Percentiles rank a stretch among this genome's conserved stretches.
Conservation (phyloP, 192 early-diverging fungal genomes). For the Entomortierella parvispora region DNA sequence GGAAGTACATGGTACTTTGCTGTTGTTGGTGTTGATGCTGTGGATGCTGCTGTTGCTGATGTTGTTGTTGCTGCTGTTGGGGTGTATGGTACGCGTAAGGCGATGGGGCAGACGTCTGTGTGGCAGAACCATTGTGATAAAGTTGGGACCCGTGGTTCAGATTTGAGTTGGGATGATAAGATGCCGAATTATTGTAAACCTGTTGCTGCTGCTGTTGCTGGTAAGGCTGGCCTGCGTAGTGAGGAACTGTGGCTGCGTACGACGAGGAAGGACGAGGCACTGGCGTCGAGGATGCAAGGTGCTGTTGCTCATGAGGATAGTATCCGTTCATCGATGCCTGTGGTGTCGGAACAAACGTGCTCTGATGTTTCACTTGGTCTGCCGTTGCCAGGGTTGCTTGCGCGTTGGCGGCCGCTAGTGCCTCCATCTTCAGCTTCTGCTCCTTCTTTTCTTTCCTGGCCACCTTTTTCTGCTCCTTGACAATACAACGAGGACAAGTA, state of each 20-base stretch:
- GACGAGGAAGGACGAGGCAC: no score
- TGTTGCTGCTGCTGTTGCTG: background rate
- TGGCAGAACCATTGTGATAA: slow-evolving; percentile 21
- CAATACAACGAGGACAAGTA: slow-evolving; percentile 58
- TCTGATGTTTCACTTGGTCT: no score
- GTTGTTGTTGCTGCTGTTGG: background rate
- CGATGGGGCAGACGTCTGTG: background rate
- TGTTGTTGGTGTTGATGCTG: background rate
- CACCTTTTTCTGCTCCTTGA: slow-evolving; percentile 24
- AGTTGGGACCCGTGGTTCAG: slow-evolving; percentile 2
- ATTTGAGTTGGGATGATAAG: background rate
- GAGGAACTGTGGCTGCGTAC: background rate
- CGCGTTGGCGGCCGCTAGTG: background rate
- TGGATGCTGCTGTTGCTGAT: background rate
- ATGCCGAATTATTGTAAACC: background rate
- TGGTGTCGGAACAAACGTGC: no score
- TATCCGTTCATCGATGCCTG: no score
- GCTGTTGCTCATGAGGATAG: background rate
- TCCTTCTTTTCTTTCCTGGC: slow-evolving; percentile 33
- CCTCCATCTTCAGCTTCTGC: slow-evolving; percentile 29
- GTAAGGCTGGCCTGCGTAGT: slow-evolving; percentile 9
- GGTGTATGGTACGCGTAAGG: slow-evolving; percentile 15
- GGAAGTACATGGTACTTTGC: slow-evolving; percentile 7
- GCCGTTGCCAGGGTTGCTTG: background rate
- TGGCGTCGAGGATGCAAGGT: background rate